Conservation (phyloP, 257 asterid genomes). For the Rauvolfia tetraphylla region DNA sequence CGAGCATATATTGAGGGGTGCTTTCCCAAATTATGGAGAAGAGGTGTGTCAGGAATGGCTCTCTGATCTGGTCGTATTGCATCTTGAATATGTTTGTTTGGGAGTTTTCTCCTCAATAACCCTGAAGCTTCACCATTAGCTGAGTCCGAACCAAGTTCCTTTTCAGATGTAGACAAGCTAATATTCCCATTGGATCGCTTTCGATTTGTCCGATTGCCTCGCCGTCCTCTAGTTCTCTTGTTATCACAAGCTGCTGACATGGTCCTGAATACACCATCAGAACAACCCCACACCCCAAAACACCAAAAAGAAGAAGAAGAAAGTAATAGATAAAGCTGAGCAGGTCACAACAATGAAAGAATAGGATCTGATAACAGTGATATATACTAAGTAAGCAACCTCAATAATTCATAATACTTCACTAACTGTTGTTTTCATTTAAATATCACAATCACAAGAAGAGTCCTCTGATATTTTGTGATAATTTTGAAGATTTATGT, state of each 20-base stretch:
- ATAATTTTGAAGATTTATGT: too few relatives aligned
- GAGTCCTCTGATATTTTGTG: too few relatives aligned
- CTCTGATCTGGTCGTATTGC: slow-evolving; percentile 11
- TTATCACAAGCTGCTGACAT: slow-evolving; percentile 5
- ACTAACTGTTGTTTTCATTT: too few relatives aligned
- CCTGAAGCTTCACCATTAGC: slow-evolving; percentile 10
- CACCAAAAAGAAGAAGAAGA: too few relatives aligned
- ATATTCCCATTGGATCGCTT: neutral
- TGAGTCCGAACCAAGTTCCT: neutral
- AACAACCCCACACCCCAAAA: too few relatives aligned
- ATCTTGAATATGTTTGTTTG: slow-evolving; percentile 10
- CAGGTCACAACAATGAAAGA: too few relatives aligned
- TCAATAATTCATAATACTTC: too few relatives aligned
- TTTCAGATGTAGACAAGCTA: neutral
- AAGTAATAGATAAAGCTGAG: too few relatives aligned
- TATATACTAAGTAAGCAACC: too few relatives aligned
- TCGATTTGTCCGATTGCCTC: neutral
- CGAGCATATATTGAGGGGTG: slow-evolving; percentile 19
- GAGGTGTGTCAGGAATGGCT: slow-evolving; percentile 17
- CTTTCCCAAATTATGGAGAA: slow-evolving; percentile 19
- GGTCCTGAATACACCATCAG: neutral
- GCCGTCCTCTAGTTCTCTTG: neutral
- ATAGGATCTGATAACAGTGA: too few relatives aligned
- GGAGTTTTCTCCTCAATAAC: slow-evolving; percentile 2
- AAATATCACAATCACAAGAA: too few relatives aligned